Percentiles rank a stretch among this genome's conserved stretches.
Evolutionary conservation across 2,329 filamentous ascomycete species (phyloP).

Genomic region (Epichloe scottii): DNA sequence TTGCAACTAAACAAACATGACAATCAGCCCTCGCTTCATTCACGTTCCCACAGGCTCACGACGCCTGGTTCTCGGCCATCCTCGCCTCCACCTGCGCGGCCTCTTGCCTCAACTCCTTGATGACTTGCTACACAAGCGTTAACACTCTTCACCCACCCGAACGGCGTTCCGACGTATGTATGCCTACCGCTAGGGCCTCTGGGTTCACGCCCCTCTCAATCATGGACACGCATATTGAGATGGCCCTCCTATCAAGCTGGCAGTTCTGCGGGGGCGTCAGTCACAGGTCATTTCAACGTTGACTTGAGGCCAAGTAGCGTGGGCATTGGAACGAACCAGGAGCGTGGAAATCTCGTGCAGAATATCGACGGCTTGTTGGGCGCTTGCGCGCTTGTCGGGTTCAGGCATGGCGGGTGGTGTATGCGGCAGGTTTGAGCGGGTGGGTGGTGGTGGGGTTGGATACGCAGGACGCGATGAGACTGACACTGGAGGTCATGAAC

Average conservation of each 20-base stretch:
- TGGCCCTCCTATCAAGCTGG: slow-evolving; percentile 74
- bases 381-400: slow-evolving; percentile 58
- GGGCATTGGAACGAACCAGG: slow-evolving; percentile 47
- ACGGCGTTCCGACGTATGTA: not conserved
- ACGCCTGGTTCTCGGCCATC: not conserved
- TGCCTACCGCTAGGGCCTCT: slow-evolving; percentile 76
- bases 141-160: not conserved
- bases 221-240: slow-evolving; percentile 91
- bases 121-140: slow-evolving; percentile 33
- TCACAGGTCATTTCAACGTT: not conserved
- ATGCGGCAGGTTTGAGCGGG: not conserved
- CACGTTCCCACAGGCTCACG: not conserved
- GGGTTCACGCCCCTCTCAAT: slow-evolving; percentile 97
- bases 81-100: slow-evolving; percentile 35
- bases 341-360: slow-evolving; percentile 79
- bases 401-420: slow-evolving; percentile 27
- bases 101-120: slow-evolving; percentile 47
- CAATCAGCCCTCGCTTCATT: not conserved
- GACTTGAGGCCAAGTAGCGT: not conserved
- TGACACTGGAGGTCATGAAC: not conserved
- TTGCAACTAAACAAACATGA: not conserved
- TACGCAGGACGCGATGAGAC: not conserved
- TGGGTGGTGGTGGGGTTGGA: not conserved
- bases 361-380: slow-evolving; percentile 72
- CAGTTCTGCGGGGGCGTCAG: slow-evolving; percentile 56